These are phyloP conservation scores for Asterophora parasitica DNA, from an alignment of 768 basidiomycete species.

Conservation along the genomic window DNA sequence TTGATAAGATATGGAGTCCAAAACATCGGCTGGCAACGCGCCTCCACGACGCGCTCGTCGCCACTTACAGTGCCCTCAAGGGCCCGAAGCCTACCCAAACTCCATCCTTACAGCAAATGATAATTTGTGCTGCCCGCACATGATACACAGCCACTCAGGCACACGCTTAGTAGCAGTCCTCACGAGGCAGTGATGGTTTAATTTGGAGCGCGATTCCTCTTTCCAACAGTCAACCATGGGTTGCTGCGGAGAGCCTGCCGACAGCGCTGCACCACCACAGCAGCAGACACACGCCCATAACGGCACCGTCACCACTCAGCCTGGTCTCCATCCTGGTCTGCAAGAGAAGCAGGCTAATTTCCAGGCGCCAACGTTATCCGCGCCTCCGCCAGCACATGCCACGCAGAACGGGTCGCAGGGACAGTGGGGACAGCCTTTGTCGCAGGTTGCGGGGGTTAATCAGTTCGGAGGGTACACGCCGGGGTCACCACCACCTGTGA, in stretches of 20 bases:
- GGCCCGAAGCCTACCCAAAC: too few relatives aligned
- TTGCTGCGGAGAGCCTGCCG: conserved; percentile 56
- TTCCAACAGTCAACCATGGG: conserved; percentile 39
- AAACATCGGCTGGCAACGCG: too few relatives aligned
- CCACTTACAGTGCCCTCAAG: too few relatives aligned
- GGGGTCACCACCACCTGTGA: conserved; percentile 12
- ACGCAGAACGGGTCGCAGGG: conserved; percentile 15
- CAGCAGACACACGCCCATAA: conserved; percentile 20
- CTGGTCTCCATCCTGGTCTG: conserved; percentile 33
- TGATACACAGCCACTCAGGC: conserved; percentile 27
- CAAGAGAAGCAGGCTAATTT: conserved; percentile 39
- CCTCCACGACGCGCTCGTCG: too few relatives aligned
- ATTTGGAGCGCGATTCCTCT: conserved; percentile 4
- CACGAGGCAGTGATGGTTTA: conserved; percentile 8
- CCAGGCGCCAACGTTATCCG: conserved; percentile 37
- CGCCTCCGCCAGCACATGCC: conserved; percentile 19
- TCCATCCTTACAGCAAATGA: too few relatives aligned
- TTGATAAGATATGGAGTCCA: too few relatives aligned
- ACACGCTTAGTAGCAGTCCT: conserved; percentile 11
- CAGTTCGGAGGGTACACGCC: conserved; percentile 25
- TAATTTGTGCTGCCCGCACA: neutral
- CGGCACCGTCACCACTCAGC: conserved; percentile 48
- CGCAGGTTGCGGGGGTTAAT: conserved; percentile 31
- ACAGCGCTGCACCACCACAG: conserved; percentile 28
- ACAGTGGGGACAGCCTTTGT: conserved; percentile 32